These are phyloP conservation scores for Salix udensis DNA, from an alignment of 345 rosid species.

Conservation along the genomic window DNA sequence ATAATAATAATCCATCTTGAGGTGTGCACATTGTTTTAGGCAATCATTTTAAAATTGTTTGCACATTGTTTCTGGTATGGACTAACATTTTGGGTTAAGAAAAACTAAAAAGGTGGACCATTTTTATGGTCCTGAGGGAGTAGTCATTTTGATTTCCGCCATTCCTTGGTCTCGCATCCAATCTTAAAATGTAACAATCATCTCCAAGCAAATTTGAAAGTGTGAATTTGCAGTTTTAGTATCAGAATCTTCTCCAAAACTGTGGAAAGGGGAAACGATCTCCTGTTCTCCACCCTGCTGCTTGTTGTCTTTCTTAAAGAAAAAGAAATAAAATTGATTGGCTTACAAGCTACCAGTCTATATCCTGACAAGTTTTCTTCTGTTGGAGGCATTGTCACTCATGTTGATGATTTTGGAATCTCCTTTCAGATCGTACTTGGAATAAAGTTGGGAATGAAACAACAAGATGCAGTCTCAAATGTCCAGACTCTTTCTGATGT, in stretches of 20 bases:
- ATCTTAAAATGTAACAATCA: neutral
- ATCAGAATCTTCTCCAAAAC: neutral
- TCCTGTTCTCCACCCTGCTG: neutral
- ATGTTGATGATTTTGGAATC: constrained; percentile 15
- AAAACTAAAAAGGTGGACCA: neutral
- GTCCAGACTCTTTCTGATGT: constrained; percentile 92
- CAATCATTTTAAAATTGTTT: neutral
- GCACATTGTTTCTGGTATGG: neutral
- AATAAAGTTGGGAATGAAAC: constrained; percentile 81
- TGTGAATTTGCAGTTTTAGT: neutral
- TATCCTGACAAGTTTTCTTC: neutral
- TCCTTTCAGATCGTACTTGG: constrained; percentile 70
- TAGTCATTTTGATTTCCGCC: neutral
- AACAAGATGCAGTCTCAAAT: constrained; percentile 59
- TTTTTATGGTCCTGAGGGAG: neutral
- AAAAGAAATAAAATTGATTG: neutral
- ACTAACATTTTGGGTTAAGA: neutral
- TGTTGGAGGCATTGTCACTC: neutral
- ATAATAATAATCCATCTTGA: neutral
- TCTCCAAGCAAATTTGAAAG: neutral
- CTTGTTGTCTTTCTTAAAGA: neutral
- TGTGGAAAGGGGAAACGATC: neutral
- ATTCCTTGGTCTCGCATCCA: neutral
- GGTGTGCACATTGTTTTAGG: neutral
- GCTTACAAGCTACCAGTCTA: neutral